Evolutionary conservation across 139 green algal genomes (phyloP).

Genomic region (Coelastrella sp.): DNA sequence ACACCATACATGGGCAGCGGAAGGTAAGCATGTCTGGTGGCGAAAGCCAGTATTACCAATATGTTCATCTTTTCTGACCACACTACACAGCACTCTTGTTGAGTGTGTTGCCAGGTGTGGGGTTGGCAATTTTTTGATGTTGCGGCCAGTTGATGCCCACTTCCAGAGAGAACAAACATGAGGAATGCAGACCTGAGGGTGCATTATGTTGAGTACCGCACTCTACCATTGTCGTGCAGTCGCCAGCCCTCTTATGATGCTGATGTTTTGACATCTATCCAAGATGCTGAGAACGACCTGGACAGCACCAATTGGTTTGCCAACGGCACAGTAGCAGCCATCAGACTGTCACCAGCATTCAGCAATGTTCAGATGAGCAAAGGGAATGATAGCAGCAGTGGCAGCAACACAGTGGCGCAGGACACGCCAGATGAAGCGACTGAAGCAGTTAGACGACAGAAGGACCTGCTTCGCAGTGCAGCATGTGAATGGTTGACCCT

Average conservation of each 20-base stretch:
- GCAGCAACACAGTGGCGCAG: neutral
- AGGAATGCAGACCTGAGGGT: too few relatives aligned
- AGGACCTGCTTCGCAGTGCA: neutral
- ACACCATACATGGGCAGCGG: conserved; percentile 46
- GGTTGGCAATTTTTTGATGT: too few relatives aligned
- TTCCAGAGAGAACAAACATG: too few relatives aligned
- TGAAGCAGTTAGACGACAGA: neutral
- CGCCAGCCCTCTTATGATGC: conserved; percentile 1
- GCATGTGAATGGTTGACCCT: neutral
- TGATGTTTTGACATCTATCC: conserved; percentile 2
- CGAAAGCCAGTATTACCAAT: too few relatives aligned
- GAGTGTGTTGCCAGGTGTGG: too few relatives aligned
- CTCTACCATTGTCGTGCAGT: too few relatives aligned
- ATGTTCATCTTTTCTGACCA: too few relatives aligned
- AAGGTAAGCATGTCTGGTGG: neutral
- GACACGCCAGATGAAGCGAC: neutral
- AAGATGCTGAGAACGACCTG: conserved; percentile 32
- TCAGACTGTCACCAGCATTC: neutral
- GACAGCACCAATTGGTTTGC: neutral
- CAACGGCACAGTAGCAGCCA: neutral
- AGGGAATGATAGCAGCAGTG: neutral
- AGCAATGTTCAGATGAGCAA: neutral
- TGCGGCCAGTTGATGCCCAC: too few relatives aligned
- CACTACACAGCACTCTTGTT: too few relatives aligned
- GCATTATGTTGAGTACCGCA: too few relatives aligned